These are phyloP conservation scores for Neurospora tetrasperma DNA, from an alignment of 495 filamentous ascomycete genomes.

Conservation along the genomic window DNA sequence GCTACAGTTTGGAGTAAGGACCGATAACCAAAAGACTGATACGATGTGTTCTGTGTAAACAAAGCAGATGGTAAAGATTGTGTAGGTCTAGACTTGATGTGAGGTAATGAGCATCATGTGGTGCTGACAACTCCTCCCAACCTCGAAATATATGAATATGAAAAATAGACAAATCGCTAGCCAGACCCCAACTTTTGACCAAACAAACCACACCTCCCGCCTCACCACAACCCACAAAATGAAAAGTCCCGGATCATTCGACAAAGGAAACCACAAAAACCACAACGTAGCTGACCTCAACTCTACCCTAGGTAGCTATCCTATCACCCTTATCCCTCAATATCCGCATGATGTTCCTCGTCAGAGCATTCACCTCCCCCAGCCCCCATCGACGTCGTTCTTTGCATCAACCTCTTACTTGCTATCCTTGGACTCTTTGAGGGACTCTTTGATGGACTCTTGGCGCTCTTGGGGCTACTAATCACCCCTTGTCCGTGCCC, in stretches of 20 bases:
- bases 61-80: not conserved
- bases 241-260: not conserved
- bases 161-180: not conserved
- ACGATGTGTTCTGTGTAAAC: not conserved
- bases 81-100: not conserved
- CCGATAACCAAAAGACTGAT: not conserved
- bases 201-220: not conserved
- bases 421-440: not conserved
- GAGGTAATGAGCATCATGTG: not conserved
- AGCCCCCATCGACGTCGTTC: not conserved
- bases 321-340: not conserved
- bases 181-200: not conserved
- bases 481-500: not conserved
- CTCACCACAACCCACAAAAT: not conserved
- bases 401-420: not conserved
- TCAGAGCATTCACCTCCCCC: not conserved
- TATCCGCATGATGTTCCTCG: slow-evolving; percentile 12
- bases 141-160: not conserved
- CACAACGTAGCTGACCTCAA: not conserved
- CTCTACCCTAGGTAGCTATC: not conserved
- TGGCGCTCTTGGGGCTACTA: not conserved
- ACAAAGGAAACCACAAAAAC: not conserved
- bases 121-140: not conserved
- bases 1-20: not conserved
- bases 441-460: not conserved